A percentile compares a stretch with the other conserved stretches of the same genome.
Evolutionary conservation across 2,329 filamentous ascomycete species (phyloP).

Genomic region (Trichoderma cornu-damae): DNA sequence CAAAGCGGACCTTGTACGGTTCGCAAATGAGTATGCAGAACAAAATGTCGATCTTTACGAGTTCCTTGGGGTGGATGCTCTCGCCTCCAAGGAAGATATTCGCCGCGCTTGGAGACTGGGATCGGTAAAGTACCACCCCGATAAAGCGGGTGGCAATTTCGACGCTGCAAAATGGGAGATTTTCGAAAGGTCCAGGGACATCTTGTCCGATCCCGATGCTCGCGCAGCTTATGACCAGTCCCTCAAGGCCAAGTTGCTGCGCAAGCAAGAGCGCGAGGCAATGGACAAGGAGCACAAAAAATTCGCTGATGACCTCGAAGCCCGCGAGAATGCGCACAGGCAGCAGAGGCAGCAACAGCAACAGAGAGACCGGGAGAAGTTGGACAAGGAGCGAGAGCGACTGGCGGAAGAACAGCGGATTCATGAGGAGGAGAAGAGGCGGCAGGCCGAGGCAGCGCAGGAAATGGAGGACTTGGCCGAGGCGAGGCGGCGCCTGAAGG

Average conservation of each 20-base stretch:
- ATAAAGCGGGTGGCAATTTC: conserved; percentile 73
- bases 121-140: conserved; percentile 87
- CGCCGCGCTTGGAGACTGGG: conserved; percentile 79
- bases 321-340: conserved; percentile 63
- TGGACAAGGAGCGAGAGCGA: conserved; percentile 36
- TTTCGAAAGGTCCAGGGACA: conserved; percentile 79
- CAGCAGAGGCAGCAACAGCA: conserved; percentile 49
- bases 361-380: conserved; percentile 31
- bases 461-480: conserved; percentile 38
- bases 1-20: conserved; percentile 47
- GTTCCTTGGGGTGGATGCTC: conserved; percentile 62
- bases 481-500: conserved; percentile 35
- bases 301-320: conserved; percentile 83
- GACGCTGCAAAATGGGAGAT: conserved; percentile 80
- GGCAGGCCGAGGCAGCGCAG: conserved; percentile 36
- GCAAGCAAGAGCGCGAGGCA: conserved; percentile 63
- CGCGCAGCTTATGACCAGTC: conserved; percentile 74
- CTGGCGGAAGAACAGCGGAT: conserved; percentile 36
- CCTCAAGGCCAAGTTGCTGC: conserved; percentile 64
- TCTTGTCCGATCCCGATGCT: conserved; percentile 65
- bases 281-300: conserved; percentile 68
- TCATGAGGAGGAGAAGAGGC: conserved; percentile 34
- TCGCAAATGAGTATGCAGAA: conserved; percentile 55
- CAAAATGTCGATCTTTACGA: conserved; percentile 71
- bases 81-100: conserved; percentile 65